Percentiles rank a stretch among this genome's conserved stretches.
Evolutionary conservation across 2,329 filamentous ascomycete species (phyloP).

Genomic region (Pochonia chlamydosporia): DNA sequence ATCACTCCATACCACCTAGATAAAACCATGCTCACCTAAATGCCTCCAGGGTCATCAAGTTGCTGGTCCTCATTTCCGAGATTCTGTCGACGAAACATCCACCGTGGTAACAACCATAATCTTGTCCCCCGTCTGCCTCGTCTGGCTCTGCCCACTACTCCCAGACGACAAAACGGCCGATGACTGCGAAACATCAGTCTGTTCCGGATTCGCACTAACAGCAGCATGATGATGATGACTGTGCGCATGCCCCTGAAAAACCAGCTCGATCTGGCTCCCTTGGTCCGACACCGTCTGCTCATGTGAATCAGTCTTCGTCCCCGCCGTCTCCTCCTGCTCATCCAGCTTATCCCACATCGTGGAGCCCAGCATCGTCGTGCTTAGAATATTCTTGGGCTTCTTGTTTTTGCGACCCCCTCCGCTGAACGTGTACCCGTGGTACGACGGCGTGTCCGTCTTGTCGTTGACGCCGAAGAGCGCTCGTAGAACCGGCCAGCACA

Average conservation of each 20-base stretch:
- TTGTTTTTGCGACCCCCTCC: constrained; percentile 9
- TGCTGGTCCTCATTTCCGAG: background rate
- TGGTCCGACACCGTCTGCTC: constrained; percentile 10
- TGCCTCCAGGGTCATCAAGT: background rate
- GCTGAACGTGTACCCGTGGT: constrained; percentile 14
- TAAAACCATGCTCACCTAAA: no score
- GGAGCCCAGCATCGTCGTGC: constrained; percentile 13
- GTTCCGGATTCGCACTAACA: constrained; percentile 8
- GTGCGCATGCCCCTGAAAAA: constrained; percentile 11
- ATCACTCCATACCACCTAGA: no score
- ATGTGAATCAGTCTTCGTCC: background rate
- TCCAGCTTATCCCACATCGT: constrained; percentile 25
- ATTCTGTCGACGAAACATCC: constrained; percentile 16
- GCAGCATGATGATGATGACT: constrained; percentile 11
- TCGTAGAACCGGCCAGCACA: constrained; percentile 52
- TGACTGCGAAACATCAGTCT: constrained; percentile 8
- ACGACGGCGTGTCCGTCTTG: constrained; percentile 17
- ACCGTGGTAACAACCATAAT: constrained; percentile 23
- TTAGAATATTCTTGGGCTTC: constrained; percentile 9
- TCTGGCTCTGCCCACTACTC: background rate
- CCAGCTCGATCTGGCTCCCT: constrained; percentile 24
- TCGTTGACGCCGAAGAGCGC: constrained; percentile 25
- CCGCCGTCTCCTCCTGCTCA: constrained; percentile 16
- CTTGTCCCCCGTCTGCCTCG: constrained; percentile 11
- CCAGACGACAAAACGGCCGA: background rate